Conservation (phyloP, 2,329 filamentous ascomycete species). For the Microcyclospora pomicola region DNA sequence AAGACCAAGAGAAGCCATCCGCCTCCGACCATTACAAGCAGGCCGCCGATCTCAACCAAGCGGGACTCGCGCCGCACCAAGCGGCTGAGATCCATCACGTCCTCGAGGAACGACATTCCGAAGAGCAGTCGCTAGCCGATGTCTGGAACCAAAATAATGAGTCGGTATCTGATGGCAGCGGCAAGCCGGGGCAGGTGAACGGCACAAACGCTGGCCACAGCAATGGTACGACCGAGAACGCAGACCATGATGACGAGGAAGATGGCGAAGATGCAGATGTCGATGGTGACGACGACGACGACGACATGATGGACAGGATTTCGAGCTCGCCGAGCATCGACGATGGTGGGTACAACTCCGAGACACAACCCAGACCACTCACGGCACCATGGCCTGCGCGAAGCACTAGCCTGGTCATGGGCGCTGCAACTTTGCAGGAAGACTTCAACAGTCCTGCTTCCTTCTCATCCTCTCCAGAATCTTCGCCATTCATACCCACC, state of each 20-base stretch:
- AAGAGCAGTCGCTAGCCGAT: conserved; percentile 54
- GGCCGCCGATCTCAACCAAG: conserved; percentile 28
- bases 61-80: conserved; percentile 63
- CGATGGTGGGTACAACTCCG: conserved; percentile 74
- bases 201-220: conserved; percentile 1
- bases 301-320: conserved; percentile 97
- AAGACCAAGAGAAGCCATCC: conserved; percentile 68
- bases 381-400: conserved; percentile 25
- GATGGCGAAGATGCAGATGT: conserved; percentile 54
- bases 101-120: conserved; percentile 55
- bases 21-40: conserved; percentile 64
- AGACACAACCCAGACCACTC: conserved; percentile 1
- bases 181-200: conserved; percentile 39
- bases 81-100: conserved; percentile 71
- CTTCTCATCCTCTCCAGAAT: conserved; percentile 16
- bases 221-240: conserved; percentile 14
- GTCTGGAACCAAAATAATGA: conserved; percentile 27
- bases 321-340: conserved; percentile 98
- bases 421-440: too few relatives aligned
- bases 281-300: conserved; percentile 53
- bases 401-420: conserved; percentile 24
- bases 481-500: conserved; percentile 31
- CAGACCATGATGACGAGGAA: conserved; percentile 29
- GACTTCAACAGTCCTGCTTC: conserved; percentile 22
- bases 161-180: conserved; percentile 36